Base-by-base conservation (phyloP, 495 filamentous ascomycete species). In the Aspergillus haitiensis region DNA sequence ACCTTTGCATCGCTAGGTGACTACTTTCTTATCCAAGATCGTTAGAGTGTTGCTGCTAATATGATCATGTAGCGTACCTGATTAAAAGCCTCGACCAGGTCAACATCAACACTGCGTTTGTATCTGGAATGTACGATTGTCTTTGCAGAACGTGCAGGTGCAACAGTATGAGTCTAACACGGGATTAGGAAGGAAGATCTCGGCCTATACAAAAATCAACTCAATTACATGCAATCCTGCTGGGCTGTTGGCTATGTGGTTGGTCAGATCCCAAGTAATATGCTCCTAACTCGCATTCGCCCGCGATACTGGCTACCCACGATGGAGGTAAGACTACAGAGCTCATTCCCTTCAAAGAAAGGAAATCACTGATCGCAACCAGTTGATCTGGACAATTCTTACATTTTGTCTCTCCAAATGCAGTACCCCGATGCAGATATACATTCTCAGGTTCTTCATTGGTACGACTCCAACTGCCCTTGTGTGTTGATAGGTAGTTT, bases 191-290 rank as follows among this genome's bases (percentile, higher is more conserved):
- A 87, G 61, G 84, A 88, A 62, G 83, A 86, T 45, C 65, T 88
- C 11, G 73, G 75, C 16, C 64, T 88, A 16, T 80, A 81, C 52
- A 79, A 80, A 15, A 85, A 82, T 44, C 62, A 88, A 63, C 66
- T 79, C 3, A 77, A 75, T 60, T 74, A 75, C 55, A 77, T 83
- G 73, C 75, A 76, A 46, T 78, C 81, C 3, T 78, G 72, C 53
- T 89, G 82, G 80, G 88, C 84, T 0, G 79, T 86, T 13, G 86
- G 86, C 12, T 85, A 87, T 60, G 80, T 88, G 2, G 74, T 87
- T 45, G 85, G 84, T 11, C 76, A 87, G 60, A 80, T 88, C 37
- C 86, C 85, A 0, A 81, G 78, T 64, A 84, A 86, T 62, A 72
- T 87, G 16, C 74, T 87, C 34, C 65, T 88, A 35, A 84, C 80